Base-by-base conservation (phyloP, 306 rosid species). In the Quercus parvula region DNA sequence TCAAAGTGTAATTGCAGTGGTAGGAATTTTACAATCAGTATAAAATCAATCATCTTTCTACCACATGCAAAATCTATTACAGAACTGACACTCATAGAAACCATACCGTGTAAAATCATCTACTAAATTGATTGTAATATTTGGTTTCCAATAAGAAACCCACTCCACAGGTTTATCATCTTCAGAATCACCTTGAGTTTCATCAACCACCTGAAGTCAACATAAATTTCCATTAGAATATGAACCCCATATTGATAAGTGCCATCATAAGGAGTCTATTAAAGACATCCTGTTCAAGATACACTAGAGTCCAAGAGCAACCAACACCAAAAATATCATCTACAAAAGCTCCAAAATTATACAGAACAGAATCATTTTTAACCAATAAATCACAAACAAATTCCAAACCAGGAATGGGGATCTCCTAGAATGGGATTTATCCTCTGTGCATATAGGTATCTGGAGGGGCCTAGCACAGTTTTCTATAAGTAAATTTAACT, bases 31-130 rank as follows among this genome's bases (percentile, higher is more conserved):
- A 63, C 15, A 63, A 13, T 28, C 7, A n/a, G 70, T 28, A 30
- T 30, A 17, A 30, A 64, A 5, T 64, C 70, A 27, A 62, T 14
- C 5, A 62, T 4, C 67, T 62, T 62, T 30, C 31, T 62, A 27
- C 68, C 68, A 25, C 68, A 64, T 28, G 4, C 70, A 17, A 64
- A 30, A 64, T 27, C 22, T 30, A 28, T 0, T 15, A 62, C 7
- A 25, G 70, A 64, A 17, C 9, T 33, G 74, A 76, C 67, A 38
- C 76, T 68, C 31, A 44, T 74, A 57, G 30, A 85, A 77, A 69
- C 82, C 90, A 20, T 87, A 95, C 99, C 86, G 74, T 18, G 98
- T 90, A 85, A 95, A 95, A 79, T 95, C 99, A 28, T 93, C 98
- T 35, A 93, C 95, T 86, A 95, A 86, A 89, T 95, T 95, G 75